Evolutionary conservation across 805 yeast species (phyloP).

Genomic region (Candida loeiensis): DNA sequence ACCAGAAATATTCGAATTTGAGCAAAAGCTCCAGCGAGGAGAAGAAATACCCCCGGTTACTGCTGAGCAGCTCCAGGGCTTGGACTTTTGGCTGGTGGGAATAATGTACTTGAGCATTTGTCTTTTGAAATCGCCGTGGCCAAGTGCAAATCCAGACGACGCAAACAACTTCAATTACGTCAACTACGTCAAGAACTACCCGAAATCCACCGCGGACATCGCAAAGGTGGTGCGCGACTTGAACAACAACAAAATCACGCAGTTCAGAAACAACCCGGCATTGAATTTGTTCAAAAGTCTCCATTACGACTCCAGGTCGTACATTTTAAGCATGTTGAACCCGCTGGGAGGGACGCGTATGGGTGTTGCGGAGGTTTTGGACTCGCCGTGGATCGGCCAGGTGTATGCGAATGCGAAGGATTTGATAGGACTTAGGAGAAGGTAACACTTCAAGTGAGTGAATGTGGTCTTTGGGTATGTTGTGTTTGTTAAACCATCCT

Average conservation of each 20-base stretch:
- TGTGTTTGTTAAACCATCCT: no score
- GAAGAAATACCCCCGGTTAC: constrained; percentile 7
- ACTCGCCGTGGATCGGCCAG: constrained; percentile 36
- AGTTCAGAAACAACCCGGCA: constrained; percentile 27
- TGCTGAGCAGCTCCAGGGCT: constrained; percentile 2
- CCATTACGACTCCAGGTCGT: constrained; percentile 36
- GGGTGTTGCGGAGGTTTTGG: constrained; percentile 23
- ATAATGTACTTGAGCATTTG: constrained; percentile 45
- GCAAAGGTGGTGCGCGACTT: constrained; percentile 13
- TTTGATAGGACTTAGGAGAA: constrained; percentile 14
- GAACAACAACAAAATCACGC: constrained; percentile 12
- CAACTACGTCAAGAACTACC: constrained; percentile 27
- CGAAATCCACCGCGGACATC: constrained; percentile 14
- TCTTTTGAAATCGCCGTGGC: constrained; percentile 49
- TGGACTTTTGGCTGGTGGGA: constrained; percentile 54
- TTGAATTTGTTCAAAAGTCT: constrained; percentile 31
- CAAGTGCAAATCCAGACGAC: constrained; percentile 28
- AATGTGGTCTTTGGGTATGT: no score
- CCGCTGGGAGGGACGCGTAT: constrained; percentile 27
- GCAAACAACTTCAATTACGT: constrained; percentile 15
- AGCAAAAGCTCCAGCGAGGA: constrained; percentile 11
- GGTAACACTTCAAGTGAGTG: not conserved
- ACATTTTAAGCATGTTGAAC: constrained; percentile 30
- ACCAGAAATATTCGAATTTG: constrained; percentile 43
- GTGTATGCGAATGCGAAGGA: constrained; percentile 40